These are phyloP conservation scores for Baudoinia panamericana DNA, from an alignment of 495 filamentous ascomycete species.

Conservation along the genomic window DNA sequence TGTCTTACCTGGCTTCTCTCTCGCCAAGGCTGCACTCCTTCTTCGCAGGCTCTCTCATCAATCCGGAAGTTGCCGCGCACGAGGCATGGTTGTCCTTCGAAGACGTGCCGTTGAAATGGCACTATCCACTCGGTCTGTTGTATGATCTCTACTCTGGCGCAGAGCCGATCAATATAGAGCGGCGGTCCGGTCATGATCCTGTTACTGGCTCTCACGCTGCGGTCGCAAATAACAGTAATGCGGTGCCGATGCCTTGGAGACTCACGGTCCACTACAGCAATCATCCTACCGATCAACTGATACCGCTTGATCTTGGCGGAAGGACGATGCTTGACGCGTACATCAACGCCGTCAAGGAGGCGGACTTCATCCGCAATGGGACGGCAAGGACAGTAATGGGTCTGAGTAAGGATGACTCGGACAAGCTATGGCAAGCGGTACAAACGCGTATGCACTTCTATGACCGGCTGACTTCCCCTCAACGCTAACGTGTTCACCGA, in stretches of 20 bases:
- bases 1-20: constrained; percentile 63
- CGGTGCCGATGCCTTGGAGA: constrained; percentile 56
- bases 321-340: constrained; percentile 66
- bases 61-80: constrained; percentile 41
- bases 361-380: constrained; percentile 82
- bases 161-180: constrained; percentile 36
- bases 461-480: too few species aligned
- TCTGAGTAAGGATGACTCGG: constrained; percentile 76
- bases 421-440: constrained; percentile 72
- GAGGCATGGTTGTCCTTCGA: constrained; percentile 64
- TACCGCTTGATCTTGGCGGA: constrained; percentile 48
- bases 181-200: constrained; percentile 2
- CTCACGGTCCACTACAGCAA: constrained; percentile 60
- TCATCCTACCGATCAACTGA: constrained; percentile 53
- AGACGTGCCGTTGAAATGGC: constrained; percentile 70
- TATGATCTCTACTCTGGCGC: constrained; percentile 72
- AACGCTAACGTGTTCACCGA: too few species aligned
- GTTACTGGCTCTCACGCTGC: constrained; percentile 1
- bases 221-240: not conserved
- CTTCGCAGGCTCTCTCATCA: constrained; percentile 61
- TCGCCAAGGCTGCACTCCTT: constrained; percentile 67
- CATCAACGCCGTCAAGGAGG: constrained; percentile 90
- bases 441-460: constrained; percentile 62
- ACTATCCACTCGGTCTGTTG: constrained; percentile 76
- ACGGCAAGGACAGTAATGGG: constrained; percentile 89